Evolutionary conservation across 2,329 filamentous ascomycete species (phyloP), one percentile per base, ranked within the genome.

Genomic region (Xylariaceae sp.): DNA sequence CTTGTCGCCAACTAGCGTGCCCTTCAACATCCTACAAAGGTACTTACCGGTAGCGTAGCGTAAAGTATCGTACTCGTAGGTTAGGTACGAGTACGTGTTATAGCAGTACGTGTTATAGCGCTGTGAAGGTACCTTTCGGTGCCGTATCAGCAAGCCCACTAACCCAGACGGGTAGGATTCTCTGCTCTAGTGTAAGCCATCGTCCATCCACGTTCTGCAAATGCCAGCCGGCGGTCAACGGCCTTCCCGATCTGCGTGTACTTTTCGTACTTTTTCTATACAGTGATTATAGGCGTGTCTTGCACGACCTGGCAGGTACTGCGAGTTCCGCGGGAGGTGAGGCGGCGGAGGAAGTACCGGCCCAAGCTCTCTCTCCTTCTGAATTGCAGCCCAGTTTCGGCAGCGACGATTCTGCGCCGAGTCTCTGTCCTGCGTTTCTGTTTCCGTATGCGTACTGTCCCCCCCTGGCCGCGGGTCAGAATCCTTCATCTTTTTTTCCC

Each of bases 181-280:
- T 30, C 23, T 30, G 23, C 23, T 41, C 37, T 41, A 41, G 37
- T 13, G 9, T 13, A 41, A 9, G 37, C 11, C 37, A 13, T 41
- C 37, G 8, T 13, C 37, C 37, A 41, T 9, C 37, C 8, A 30
- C 23, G 23, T 30, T 30, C 23, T 30, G 37, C 37, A 15, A 45
- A 45, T 45, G 41, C 41, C 41, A 45, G 37, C 37, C 37, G 13
- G 49, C 15, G 30, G 55, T 41, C 44, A 54, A 60, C 52, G 53
- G 53, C 55, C 55, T 60, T 57, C 35, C 58, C 58, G 39, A 62
- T 58, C 30, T 34, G 53, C 48, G 18, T 6, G 23, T 30, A 30
- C 23, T 30, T 30, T 30, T 30, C 23, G 23, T 30, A 30, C 23
- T 30, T 30, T 30, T 30, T 30, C 23, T 30, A 45, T 41, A 41